A percentile compares a stretch with the other conserved stretches of the same genome.
Evolutionary conservation across 805 yeast species (phyloP).

Genomic region (Dipodascus geniculatus): DNA sequence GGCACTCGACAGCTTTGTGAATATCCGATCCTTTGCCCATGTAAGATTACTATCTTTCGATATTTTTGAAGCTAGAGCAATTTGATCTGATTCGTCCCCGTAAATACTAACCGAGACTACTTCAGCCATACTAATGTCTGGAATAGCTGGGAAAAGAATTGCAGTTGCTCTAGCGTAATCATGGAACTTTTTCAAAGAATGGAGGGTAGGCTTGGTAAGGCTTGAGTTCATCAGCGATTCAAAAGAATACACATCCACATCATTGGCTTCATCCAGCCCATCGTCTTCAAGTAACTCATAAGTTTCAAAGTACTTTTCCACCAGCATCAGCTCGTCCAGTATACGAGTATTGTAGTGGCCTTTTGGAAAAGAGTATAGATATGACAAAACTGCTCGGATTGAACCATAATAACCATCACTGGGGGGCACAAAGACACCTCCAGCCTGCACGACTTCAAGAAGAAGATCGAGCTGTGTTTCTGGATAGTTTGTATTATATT

Average conservation of each 20-base stretch:
- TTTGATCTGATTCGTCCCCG: slow-evolving; percentile 11
- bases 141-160: slow-evolving; percentile 10
- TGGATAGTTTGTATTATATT: slow-evolving; percentile 8
- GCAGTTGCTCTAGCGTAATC: slow-evolving; percentile 10
- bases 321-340: not conserved
- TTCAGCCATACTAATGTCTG: slow-evolving; percentile 7
- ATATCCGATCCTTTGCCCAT: slow-evolving; percentile 3
- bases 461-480: not conserved
- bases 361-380: slow-evolving; percentile 6
- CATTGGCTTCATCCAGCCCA: not conserved
- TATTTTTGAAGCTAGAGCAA: slow-evolving; percentile 9
- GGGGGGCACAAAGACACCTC: not conserved
- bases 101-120: slow-evolving; percentile 9
- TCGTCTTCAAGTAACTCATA: slow-evolving; percentile 3
- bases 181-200: slow-evolving; percentile 9
- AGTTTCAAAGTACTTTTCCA: slow-evolving; percentile 2
- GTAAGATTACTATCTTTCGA: slow-evolving; percentile 7
- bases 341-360: slow-evolving; percentile 4
- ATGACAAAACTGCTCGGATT: not conserved
- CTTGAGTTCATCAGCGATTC: slow-evolving; percentile 8
- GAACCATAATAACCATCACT: not conserved
- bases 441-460: not conserved
- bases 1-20: slow-evolving; percentile 5
- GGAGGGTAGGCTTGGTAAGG: slow-evolving; percentile 2
- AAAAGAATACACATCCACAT: slow-evolving; percentile 6